A percentile compares a stretch with the other conserved stretches of the same genome.
phyloP scores from a whole-genome alignment of 1,284 basidiomycete genomes.

The Ustilago shanxiensis region DNA sequence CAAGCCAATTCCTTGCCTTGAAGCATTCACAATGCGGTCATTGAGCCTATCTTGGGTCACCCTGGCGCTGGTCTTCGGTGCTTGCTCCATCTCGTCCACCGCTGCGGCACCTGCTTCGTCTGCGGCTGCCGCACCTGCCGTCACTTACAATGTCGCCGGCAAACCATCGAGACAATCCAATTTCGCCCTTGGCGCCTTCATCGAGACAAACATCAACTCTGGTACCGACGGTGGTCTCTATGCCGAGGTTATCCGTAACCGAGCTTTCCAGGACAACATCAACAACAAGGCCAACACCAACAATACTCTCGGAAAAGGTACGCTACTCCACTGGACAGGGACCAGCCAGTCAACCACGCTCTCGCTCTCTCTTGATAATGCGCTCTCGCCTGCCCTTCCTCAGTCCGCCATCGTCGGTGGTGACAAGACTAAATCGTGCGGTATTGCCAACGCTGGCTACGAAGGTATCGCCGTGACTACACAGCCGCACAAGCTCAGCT shows the following conservation, averaged over 20 bases:
- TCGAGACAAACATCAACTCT: constrained; percentile 56
- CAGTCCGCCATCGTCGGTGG: constrained; percentile 33
- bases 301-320: constrained; percentile 34
- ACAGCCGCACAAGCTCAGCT: constrained; percentile 41
- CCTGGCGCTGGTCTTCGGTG: constrained; percentile 17
- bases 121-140: constrained; percentile 6
- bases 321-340: constrained; percentile 32
- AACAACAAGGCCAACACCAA: constrained; percentile 13
- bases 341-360: constrained; percentile 27
- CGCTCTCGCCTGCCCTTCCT: constrained; percentile 39
- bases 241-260: constrained; percentile 52
- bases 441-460: constrained; percentile 46
- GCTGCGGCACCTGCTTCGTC: constrained; percentile 8
- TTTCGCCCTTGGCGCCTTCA: constrained; percentile 39
- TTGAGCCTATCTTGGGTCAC: constrained; percentile 32
- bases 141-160: constrained; percentile 26
- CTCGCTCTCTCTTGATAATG: constrained; percentile 22
- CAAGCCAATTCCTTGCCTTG: too few species aligned
- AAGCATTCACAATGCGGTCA: constrained; percentile 12
- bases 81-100: constrained; percentile 9
- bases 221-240: constrained; percentile 60
- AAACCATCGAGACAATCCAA: constrained; percentile 33
- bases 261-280: constrained; percentile 47
- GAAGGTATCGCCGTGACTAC: constrained; percentile 41
- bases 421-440: constrained; percentile 24